Evolutionary conservation across 2,329 filamentous ascomycete genomes (phyloP), one percentile per base, ranked within the genome.

Genomic region (Scortechinia acanthostroma): DNA sequence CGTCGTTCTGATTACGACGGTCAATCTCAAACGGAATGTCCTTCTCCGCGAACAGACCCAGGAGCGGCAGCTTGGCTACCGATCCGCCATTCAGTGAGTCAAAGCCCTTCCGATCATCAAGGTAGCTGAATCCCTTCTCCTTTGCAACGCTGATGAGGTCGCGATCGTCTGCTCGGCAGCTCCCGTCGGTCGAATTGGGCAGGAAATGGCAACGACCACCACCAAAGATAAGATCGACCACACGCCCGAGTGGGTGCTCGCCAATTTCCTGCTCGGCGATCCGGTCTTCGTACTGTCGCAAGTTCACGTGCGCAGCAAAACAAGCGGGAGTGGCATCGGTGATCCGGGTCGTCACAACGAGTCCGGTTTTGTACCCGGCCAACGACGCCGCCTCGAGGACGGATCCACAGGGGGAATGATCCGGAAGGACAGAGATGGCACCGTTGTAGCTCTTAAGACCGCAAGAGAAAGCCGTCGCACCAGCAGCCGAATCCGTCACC

Each of bases 191-290:
- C 4, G 57, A 60, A 15, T 58, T 51, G 6, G 64, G 64, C 47
- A 63, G 64, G 56, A 65, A 67, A 51, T 62, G 65, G 52, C 64
- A 68, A 25, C 57, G 56, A 16, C 64, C 64, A 14, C 64, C 64
- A 20, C 64, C 64, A 44, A 68, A 49, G n/a, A 67, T 51, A 21
- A 67, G 51, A 47, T 68, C 64, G 20, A 64, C 63, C 15, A 56
- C 55, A 3, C 58, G 55, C 13, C 61, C 60, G n/a, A 67, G 54
- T 2, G 63, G 64, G 46, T 66, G 64, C 16, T 53, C 57, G n/a
- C 64, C 64, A 28, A 67, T 60, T 45, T 64, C 57, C 16, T 66
- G 63, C 22, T 60, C 61, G 2, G 62, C 63, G 30, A 67, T 66
- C 42, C 60, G 57, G 42, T 53, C 54, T 25, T 63, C 59, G 13